Conservation (phyloP, 768 basidiomycete genomes). For the Xerocomus brunneocitrinus region DNA sequence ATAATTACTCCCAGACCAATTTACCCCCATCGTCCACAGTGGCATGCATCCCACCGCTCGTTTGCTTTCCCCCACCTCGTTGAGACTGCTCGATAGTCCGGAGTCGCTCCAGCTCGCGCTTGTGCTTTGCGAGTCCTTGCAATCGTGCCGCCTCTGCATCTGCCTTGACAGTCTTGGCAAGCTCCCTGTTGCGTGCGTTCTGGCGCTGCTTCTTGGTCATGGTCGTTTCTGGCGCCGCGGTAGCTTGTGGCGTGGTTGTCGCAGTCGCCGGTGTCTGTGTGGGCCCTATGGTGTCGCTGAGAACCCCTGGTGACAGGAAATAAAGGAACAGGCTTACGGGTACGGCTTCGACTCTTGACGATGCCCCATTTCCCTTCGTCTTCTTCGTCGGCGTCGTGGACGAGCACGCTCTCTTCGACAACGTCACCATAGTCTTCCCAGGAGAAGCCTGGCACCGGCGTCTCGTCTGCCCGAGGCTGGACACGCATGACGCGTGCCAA, state of each 20-base stretch:
- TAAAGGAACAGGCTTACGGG: constrained; percentile 32
- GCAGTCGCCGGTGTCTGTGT: constrained; percentile 11
- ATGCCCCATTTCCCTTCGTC: constrained; percentile 77
- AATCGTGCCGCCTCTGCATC: constrained; percentile 50
- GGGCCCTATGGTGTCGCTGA: no score
- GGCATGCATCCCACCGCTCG: constrained; percentile 60
- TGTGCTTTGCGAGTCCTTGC: constrained; percentile 52
- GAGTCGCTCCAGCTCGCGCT: constrained; percentile 52
- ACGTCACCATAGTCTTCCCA: constrained; percentile 79
- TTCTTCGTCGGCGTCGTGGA: constrained; percentile 62
- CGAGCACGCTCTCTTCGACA: constrained; percentile 33
- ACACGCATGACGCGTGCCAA: constrained; percentile 70
- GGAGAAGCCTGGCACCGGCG: constrained; percentile 60
- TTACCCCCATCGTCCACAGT: constrained; percentile 53
- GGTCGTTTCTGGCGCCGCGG: constrained; percentile 40
- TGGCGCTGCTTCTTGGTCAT: constrained; percentile 68
- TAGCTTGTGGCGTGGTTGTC: constrained; percentile 10
- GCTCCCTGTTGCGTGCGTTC: constrained; percentile 57
- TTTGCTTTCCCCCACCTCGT: constrained; percentile 23
- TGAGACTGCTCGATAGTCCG: constrained; percentile 44
- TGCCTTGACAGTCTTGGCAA: constrained; percentile 52
- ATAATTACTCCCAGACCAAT: constrained; percentile 48
- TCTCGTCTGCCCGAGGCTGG: constrained; percentile 50
- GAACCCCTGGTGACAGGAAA: no score
- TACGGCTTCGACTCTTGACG: constrained; percentile 51